phyloP scores from a whole-genome alignment of 2,329 filamentous ascomycete genomes.

The Pseudocercospora vitis region DNA sequence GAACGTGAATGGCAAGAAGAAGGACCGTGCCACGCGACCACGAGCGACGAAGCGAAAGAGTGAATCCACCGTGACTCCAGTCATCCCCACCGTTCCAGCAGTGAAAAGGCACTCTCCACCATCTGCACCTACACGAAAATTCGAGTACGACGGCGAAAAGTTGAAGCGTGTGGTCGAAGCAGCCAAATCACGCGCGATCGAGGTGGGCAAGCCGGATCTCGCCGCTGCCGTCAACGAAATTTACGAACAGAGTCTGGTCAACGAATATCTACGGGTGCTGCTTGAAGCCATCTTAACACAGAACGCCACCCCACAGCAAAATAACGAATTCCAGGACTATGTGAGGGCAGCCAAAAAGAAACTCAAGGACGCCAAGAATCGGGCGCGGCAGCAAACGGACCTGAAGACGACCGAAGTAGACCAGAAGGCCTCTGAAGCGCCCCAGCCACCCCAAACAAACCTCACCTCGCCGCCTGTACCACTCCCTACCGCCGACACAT shows the following conservation, averaged over 20 bases:
- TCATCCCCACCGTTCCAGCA: constrained; percentile 19
- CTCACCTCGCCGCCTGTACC: constrained; percentile 21
- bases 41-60: constrained; percentile 29
- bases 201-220: constrained; percentile 40
- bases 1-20: constrained; percentile 38
- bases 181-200: constrained; percentile 44
- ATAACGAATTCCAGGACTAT: constrained; percentile 43
- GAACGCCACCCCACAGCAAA: constrained; percentile 43
- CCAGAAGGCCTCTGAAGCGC: constrained; percentile 27
- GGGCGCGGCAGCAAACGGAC: constrained; percentile 39
- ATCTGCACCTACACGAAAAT: constrained; percentile 16
- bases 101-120: constrained; percentile 6
- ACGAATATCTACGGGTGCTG: constrained; percentile 41
- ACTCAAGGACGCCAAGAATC: constrained; percentile 34
- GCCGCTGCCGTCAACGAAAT: constrained; percentile 46
- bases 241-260: constrained; percentile 42
- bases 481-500: constrained; percentile 6
- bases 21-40: constrained; percentile 27
- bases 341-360: constrained; percentile 47
- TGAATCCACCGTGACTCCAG: constrained; percentile 28
- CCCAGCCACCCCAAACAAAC: constrained; percentile 24
- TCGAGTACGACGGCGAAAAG: constrained; percentile 29
- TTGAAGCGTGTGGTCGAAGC: constrained; percentile 42
- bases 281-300: constrained; percentile 47
- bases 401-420: constrained; percentile 30